Base-by-base conservation (phyloP, 2,329 filamentous ascomycete genomes). In the Thielaviopsis populi region DNA sequence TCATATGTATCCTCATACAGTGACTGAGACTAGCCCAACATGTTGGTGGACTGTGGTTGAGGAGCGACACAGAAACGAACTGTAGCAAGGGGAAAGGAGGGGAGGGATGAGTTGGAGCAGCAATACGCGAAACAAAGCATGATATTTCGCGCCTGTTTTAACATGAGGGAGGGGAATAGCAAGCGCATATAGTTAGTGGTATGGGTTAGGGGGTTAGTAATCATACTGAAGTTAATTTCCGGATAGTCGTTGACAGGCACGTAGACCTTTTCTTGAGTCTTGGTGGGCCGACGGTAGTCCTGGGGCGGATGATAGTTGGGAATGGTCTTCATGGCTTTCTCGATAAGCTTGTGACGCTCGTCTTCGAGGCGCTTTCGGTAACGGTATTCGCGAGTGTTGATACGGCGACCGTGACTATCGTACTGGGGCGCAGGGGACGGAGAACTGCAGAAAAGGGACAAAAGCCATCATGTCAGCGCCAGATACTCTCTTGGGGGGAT, bases 151-250 rank as follows among this genome's bases (percentile, higher is more conserved):
- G 22, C 40, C 40, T 33, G 22, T 42, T 43, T 67, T 70, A 72
- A 72, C 73, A 72, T 69, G 71, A 70, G 68, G 63, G 71, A 69
- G 69, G 71, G 30, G 30, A 37, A 37, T 4, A 37, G 33, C 59
- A 43, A 62, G 33, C 48, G 13, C 17, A 42, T 27, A 63, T 54
- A 58, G 65, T 66, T 63, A 66, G 78, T 74, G 79, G 76, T 78
- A 83, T 81, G 76, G 80, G 85, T 88, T 87, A 86, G 85, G 91
- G 90, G 91, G 90, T 96, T 96, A 96, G 91, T 87, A 91, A 94
- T 92, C 92, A 92, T 96, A 99, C 94, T 99, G 90, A 99, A 99
- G 87, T 99, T 99, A 86, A 99, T 97, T 78, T 99, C 94, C 82
- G 94, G 94, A 77, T 99, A 99, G 78, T 99, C 94, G 84, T 99